Base-by-base conservation (phyloP, 768 basidiomycete species). In the Amyloporia xantha region DNA sequence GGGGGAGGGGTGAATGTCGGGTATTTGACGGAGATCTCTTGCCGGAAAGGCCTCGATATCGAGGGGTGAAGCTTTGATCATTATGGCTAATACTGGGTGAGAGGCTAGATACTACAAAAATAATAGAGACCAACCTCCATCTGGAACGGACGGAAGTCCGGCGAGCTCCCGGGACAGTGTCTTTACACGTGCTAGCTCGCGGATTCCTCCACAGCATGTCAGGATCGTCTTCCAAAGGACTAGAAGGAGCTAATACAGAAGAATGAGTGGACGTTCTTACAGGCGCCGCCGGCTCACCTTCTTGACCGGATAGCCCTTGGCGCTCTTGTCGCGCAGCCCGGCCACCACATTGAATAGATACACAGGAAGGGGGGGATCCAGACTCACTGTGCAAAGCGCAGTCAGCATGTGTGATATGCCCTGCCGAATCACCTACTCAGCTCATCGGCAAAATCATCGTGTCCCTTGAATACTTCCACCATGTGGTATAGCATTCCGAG, bases 271-370 rank as follows among this genome's bases (percentile, higher is more conserved):
- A 47, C 41, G 26, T 20, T 4, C 27, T 12, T 9, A 10, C 30
- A 46, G 48, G 41, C 30, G 49, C 44, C n/a, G 12, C 9, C 12
- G 44, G 25, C 30, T 36, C 24, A 89, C 93, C 79, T 97, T 97
- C 71, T 98, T 99, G 58, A 96, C 88, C 0, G 96, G 96, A 67
- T 96, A 99, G 4, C 91, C 91, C 61, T 90, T 93, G 2, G 91
- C 87, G 61, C 86, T 88, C 69, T 92, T 91, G 64, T 98, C 95
- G 56, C 91, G 83, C 36, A 97, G 71, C 36, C 84, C 82, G 20
- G 91, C 84, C n/a, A 97, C 84, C 41, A 93, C 77, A 47, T 86
- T 85, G 71, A 96, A 91, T 15, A 98, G 72, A 61, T 93, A 93
- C 5, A 95, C 83, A 1, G 95, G 94, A 19, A 98, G 70, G 11